These are phyloP conservation scores for Chloris gayana DNA, from an alignment of 176 grass and related monocot species.

Conservation along the genomic window DNA sequence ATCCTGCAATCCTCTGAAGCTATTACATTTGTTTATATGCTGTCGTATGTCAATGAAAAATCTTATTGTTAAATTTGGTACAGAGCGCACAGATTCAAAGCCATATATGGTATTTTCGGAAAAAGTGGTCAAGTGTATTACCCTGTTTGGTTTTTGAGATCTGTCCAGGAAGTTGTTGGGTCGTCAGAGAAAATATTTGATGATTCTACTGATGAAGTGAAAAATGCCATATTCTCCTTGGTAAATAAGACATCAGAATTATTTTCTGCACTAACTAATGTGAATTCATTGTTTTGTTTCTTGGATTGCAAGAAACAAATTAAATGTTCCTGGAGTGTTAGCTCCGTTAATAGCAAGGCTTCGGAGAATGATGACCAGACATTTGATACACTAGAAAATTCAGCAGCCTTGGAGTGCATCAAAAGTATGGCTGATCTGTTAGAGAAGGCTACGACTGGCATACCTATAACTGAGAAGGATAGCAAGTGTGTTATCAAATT, in stretches of 20 bases:
- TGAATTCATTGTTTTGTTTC: constrained; percentile 56
- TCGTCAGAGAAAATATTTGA: constrained; percentile 53
- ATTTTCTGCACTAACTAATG: constrained; percentile 61
- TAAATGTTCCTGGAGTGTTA: constrained; percentile 34
- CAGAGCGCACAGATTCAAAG: constrained; percentile 45
- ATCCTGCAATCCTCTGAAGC: constrained; percentile 51
- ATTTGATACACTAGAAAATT: constrained; percentile 43
- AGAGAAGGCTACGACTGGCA: constrained; percentile 42
- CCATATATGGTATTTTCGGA: constrained; percentile 47
- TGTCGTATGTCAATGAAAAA: constrained; percentile 83
- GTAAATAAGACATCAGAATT: constrained; percentile 78
- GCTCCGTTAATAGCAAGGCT: constrained; percentile 19
- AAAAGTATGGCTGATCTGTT: constrained; percentile 70
- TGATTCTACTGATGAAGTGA: constrained; percentile 52
- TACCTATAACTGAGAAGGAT: constrained; percentile 55
- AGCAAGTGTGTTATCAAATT: constrained; percentile 54
- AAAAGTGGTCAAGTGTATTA: constrained; percentile 47
- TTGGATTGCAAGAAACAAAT: constrained; percentile 47
- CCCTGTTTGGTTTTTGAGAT: constrained; percentile 77
- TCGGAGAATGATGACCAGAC: constrained; percentile 38
- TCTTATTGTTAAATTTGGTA: constrained; percentile 59
- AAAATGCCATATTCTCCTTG: constrained; percentile 64
- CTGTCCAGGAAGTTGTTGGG: constrained; percentile 57
- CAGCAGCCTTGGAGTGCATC: constrained; percentile 55
- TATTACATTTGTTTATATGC: constrained; percentile 72